A percentile compares a stretch with the other conserved stretches of the same genome.
Conservation (phyloP, 73 alveolate genomes). For the Tetrahymena elliotti region DNA sequence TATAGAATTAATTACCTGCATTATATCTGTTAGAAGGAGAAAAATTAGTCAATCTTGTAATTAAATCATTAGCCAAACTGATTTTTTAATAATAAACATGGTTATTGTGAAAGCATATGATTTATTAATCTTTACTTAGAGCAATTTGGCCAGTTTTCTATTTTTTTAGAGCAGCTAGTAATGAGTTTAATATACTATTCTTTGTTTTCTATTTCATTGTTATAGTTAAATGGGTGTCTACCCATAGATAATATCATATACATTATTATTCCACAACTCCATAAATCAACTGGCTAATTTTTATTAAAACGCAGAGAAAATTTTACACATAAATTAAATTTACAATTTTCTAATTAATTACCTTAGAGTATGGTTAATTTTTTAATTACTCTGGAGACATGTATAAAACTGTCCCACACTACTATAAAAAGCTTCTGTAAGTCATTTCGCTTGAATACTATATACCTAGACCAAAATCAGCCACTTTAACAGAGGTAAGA, state of each 20-base stretch:
- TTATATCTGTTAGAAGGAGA: slow-evolving; percentile 13
- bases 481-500: slow-evolving; percentile 17
- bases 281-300: slow-evolving; percentile 18
- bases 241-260: slow-evolving; percentile 25
- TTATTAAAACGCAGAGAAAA: not conserved
- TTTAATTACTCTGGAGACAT: slow-evolving; percentile 44
- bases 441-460: slow-evolving; percentile 10
- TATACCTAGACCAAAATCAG: slow-evolving; percentile 40
- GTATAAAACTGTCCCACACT: slow-evolving; percentile 36
- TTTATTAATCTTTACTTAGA: not conserved
- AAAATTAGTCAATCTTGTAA: slow-evolving; percentile 7
- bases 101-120: too few relatives aligned
- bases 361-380: slow-evolving; percentile 15
- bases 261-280: slow-evolving; percentile 37
- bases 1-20: not conserved
- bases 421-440: slow-evolving; percentile 1
- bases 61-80: slow-evolving; percentile 18
- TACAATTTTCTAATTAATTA: not conserved
- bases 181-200: not conserved
- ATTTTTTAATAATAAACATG: not conserved
- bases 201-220: not conserved
- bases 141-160: not conserved
- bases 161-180: not conserved
- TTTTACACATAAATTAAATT: not conserved
- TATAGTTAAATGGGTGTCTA: slow-evolving; percentile 30